These are phyloP conservation scores for Pyrenopolyporus hunteri DNA, from an alignment of 495 filamentous ascomycete species.

Conservation along the genomic window DNA sequence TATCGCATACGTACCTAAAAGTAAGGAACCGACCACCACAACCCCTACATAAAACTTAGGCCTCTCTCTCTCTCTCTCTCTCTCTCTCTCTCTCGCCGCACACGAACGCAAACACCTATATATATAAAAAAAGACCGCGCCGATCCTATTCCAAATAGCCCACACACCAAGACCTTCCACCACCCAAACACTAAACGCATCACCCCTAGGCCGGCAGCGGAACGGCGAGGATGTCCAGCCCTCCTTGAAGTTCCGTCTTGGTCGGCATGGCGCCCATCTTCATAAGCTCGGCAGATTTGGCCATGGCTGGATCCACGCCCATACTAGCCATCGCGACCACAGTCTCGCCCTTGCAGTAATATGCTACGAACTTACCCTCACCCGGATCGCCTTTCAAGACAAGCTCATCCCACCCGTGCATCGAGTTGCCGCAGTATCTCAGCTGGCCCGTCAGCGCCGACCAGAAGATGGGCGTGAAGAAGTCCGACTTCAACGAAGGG, in stretches of 20 bases:
- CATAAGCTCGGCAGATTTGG: slow-evolving; percentile 86
- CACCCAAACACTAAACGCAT: too few species aligned
- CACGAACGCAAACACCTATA: too few species aligned
- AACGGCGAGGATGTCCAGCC: slow-evolving; percentile 72
- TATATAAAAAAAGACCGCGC: too few species aligned
- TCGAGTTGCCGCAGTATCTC: slow-evolving; percentile 87
- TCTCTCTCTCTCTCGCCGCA: too few species aligned
- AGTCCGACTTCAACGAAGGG: slow-evolving; percentile 62
- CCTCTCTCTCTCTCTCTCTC: too few species aligned
- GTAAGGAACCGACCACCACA: too few species aligned
- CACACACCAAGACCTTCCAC: too few species aligned
- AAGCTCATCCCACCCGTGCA: slow-evolving; percentile 81
- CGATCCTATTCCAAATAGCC: too few species aligned
- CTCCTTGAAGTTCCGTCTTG: slow-evolving; percentile 75
- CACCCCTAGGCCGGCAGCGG: slow-evolving; percentile 47
- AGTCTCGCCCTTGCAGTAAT: slow-evolving; percentile 83
- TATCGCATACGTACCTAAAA: too few species aligned
- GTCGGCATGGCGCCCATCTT: slow-evolving; percentile 77
- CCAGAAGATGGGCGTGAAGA: slow-evolving; percentile 96
- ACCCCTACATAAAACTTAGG: too few species aligned
- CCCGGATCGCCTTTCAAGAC: slow-evolving; percentile 77
- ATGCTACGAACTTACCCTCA: slow-evolving; percentile 85
- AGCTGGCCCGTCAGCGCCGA: slow-evolving; percentile 87
- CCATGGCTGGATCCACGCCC: slow-evolving; percentile 87
- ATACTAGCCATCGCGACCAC: slow-evolving; percentile 94